Evolutionary conservation across 2,329 filamentous ascomycete species (phyloP).

Genomic region (Didymella pomorum): DNA sequence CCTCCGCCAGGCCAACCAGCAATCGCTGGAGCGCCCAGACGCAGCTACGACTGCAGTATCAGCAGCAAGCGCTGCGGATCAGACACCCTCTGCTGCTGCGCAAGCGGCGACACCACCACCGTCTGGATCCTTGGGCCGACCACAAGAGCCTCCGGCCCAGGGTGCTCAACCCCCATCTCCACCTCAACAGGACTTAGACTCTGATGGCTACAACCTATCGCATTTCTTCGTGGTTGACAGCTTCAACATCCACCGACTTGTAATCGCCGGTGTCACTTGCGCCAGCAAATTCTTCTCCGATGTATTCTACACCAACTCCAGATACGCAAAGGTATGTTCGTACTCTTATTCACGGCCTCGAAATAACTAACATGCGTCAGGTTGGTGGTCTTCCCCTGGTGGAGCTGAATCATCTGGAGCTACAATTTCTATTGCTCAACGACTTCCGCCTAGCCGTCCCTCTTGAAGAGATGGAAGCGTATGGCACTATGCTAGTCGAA

Average conservation of each 20-base stretch:
- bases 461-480: conserved; percentile 94
- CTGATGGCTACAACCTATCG: conserved; percentile 63
- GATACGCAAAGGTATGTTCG: conserved; percentile 90
- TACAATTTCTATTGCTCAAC: conserved; percentile 94
- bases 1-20: conserved; percentile 62
- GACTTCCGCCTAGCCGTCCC: conserved; percentile 94
- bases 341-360: conserved; percentile 34
- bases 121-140: conserved; percentile 58
- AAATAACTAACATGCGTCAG: conserved; percentile 59
- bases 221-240: conserved; percentile 96
- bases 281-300: conserved; percentile 99
- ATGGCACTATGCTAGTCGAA: conserved; percentile 97
- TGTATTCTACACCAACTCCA: conserved; percentile 98
- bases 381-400: conserved; percentile 91
- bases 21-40: conserved; percentile 52
- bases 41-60: conserved; percentile 37
- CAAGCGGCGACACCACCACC: conserved; percentile 59
- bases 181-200: conserved; percentile 50
- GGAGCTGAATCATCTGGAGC: conserved; percentile 93
- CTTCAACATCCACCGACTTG: conserved; percentile 96
- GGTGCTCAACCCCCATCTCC: conserved; percentile 49
- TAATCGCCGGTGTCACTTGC: conserved; percentile 96
- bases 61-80: conserved; percentile 35
- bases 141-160: conserved; percentile 40
- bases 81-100: conserved; percentile 36